Evolutionary conservation across 2,329 filamentous ascomycete species (phyloP).

Genomic region (Xylaria hypoxylon): DNA sequence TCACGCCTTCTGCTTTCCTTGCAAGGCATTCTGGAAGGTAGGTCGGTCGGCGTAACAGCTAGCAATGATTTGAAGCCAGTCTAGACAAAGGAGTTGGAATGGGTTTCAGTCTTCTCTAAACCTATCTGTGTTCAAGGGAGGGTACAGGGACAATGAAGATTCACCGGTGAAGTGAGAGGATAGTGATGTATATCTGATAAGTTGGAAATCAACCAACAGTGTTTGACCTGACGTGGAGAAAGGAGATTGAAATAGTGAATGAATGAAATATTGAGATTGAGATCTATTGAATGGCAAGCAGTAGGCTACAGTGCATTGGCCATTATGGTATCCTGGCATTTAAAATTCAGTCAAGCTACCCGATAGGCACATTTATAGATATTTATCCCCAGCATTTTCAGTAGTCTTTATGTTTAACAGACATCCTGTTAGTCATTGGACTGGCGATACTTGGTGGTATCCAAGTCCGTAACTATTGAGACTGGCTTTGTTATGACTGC

Average conservation of each 20-base stretch:
- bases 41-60: not conserved
- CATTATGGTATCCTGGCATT: too few relatives aligned
- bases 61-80: slow-evolving; percentile 11
- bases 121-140: not conserved
- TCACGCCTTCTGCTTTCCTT: not conserved
- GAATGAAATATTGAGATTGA: not conserved
- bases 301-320: not conserved
- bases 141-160: not conserved
- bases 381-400: not conserved
- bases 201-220: not conserved
- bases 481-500: not conserved
- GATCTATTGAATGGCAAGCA: not conserved
- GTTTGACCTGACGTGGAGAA: not conserved
- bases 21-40: slow-evolving; percentile 6
- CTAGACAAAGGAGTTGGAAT: not conserved
- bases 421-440: not conserved
- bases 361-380: not conserved
- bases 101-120: not conserved
- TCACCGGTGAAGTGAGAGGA: not conserved
- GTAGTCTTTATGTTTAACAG: too few relatives aligned
- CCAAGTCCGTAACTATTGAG: not conserved
- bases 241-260: not conserved
- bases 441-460: not conserved
- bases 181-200: not conserved
- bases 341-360: not conserved